Base-by-base conservation (phyloP, 1,284 basidiomycete genomes). In the Ceratobasidium sp. region DNA sequence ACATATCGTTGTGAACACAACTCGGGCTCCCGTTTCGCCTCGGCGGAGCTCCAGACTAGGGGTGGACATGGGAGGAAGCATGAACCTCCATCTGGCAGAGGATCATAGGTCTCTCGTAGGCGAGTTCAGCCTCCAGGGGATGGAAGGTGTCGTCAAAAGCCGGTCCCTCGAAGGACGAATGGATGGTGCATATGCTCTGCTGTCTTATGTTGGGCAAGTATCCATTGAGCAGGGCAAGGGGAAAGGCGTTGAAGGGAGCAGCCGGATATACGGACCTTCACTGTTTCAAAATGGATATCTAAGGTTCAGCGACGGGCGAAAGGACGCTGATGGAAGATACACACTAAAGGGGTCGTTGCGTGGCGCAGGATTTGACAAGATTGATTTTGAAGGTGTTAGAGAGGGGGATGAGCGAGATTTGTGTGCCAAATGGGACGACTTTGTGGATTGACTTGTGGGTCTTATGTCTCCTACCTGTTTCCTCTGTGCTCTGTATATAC, bases 341-440 rank as follows among this genome's bases (percentile, higher is more conserved):
- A 70, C 50, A 23, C 44, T 70, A 14, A 70, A 70, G 30, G 67
- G 67, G 18, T 2, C 55, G 8, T n/a, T 70, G 35, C 52, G 47
- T 7, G 67, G 67, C 14, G 67, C 44, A 13, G 46, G 54, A 46
- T 70, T 21, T 18, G 54, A 54, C 8, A 46, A 70, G 32, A 54
- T 70, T 21, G 67, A 70, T 52, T 70, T 70, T 58, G 67, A 70
- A 49, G 67, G 67, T 11, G 44, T 59, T 6, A 70, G 67, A 23
- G 54, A 58, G 32, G 67, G 67, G 26, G 55, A 58, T 6, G 67
- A 70, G 26, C 67, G 58, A 44, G 41, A 50, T 6, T 11, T 70
- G 14, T 58, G 52, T 57, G 67, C 23, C 21, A 32, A 55, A n/a
- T 70, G 67, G 67, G 67, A 70, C 16, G 67, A 70, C 28, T 70